phyloP scores from a whole-genome alignment of 495 filamentous ascomycete genomes.

The Penicillium flavigenum region DNA sequence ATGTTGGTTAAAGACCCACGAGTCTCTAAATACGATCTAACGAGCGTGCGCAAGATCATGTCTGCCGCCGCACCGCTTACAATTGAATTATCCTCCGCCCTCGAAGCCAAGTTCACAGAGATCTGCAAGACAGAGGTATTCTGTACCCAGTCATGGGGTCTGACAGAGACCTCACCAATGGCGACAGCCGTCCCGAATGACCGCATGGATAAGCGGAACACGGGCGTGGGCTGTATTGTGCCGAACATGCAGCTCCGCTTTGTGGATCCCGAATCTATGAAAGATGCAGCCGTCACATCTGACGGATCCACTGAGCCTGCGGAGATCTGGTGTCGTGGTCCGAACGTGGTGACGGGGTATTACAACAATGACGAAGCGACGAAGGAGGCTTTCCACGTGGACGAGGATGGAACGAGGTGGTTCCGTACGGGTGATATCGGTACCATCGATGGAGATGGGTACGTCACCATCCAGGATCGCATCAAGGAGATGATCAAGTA shows the following conservation, averaged over 20 bases:
- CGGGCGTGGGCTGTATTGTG: conserved; percentile 58
- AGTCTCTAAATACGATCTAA: conserved; percentile 69
- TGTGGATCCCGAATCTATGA: conserved; percentile 44
- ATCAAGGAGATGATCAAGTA: conserved; percentile 83
- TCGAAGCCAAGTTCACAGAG: conserved; percentile 54
- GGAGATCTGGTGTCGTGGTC: conserved; percentile 57
- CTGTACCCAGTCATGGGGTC: conserved; percentile 73
- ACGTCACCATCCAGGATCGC: conserved; percentile 64
- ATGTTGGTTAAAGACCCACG: conserved; percentile 67
- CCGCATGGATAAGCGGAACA: conserved; percentile 53
- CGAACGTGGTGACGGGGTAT: conserved; percentile 66
- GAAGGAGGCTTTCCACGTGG: conserved; percentile 52
- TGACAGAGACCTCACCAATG: conserved; percentile 61
- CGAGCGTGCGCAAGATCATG: conserved; percentile 67
- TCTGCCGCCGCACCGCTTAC: conserved; percentile 81
- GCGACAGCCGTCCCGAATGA: conserved; percentile 46
- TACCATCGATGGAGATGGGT: conserved; percentile 50
- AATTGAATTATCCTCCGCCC: conserved; percentile 58
- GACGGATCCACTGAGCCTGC: conserved; percentile 50
- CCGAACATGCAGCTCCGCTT: conserved; percentile 60
- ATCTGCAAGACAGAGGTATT: conserved; percentile 53
- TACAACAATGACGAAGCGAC: conserved; percentile 65
- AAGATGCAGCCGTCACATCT: conserved; percentile 38
- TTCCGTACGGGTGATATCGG: conserved; percentile 59
- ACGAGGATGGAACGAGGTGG: conserved; percentile 51